Evolutionary conservation across 2,329 filamentous ascomycete genomes (phyloP), one percentile per base, ranked within the genome.

Genomic region (Blumeriella jaapii): DNA sequence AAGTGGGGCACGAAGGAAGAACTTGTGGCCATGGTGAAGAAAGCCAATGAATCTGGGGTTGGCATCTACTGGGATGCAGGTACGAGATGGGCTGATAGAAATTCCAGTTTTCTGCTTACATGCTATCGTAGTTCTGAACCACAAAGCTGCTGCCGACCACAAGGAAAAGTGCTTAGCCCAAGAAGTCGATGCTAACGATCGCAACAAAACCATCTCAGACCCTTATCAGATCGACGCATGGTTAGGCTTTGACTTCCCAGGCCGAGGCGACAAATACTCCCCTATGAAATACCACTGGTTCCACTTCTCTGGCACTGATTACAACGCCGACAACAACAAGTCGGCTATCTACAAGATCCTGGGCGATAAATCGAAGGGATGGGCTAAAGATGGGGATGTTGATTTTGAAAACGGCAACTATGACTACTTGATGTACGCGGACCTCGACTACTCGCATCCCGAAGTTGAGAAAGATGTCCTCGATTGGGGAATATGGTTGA

Each of bases 381-480:
- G 78, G 78, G 71, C 72, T 2, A 50, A 65, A 1, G 67, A 67
- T 10, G 76, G 78, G 3, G 73, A 74, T 29, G 63, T 65, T 17
- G 65, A 69, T 13, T 64, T 45, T 7, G 62, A 80, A 54, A 68
- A 74, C 44, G 79, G 79, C 6, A 84, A 84, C 49, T 75, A 70
- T 26, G 73, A 78, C 54, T 82, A 75, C 50, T 65, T 83, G 11
- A 82, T 84, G 74, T 82, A 81, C 47, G 72, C 74, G 5, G 74
- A 84, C 53, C 55, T 84, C 24, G 78, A 83, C 55, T 78, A 79
- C 53, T 57, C 60, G 2, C 67, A 80, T 38, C 63, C 64, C 0
- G 78, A 81, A 46, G 78, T 83, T 7, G 62, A 65, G 20, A 55
- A 66, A 3, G 80, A 84, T 44, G 67, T 82, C 3, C 61, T 77